Evolutionary conservation across 305 asterid species (phyloP).

Genomic region (Ajuga reptans): DNA sequence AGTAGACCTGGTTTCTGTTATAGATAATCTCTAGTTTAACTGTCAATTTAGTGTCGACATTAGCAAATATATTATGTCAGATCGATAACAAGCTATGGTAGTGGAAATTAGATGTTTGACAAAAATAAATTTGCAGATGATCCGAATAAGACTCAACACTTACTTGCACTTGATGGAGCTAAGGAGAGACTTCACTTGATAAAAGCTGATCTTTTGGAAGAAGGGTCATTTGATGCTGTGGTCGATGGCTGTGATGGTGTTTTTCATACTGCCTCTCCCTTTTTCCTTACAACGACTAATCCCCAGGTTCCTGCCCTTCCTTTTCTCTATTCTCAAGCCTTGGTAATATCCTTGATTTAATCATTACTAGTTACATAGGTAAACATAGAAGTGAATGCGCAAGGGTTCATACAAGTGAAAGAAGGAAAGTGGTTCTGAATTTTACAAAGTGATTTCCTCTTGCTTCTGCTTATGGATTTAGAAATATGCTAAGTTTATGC

Average conservation of each 20-base stretch:
- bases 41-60: neutral
- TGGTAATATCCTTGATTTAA: neutral
- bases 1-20: neutral
- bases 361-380: neutral
- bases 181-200: slow-evolving; percentile 46
- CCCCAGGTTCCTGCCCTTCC: slow-evolving; percentile 31
- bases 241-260: slow-evolving; percentile 53
- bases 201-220: slow-evolving; percentile 45
- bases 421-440: neutral
- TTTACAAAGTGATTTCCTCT: too few relatives aligned
- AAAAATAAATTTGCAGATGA: slow-evolving; percentile 26
- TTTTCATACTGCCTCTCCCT: slow-evolving; percentile 58
- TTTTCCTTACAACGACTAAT: slow-evolving; percentile 24
- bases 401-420: neutral
- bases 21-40: neutral
- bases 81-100: neutral
- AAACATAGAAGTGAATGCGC: neutral
- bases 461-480: too few relatives aligned
- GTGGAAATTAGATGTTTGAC: neutral
- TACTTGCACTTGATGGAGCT: slow-evolving; percentile 43
- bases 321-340: neutral
- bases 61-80: neutral
- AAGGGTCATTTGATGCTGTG: slow-evolving; percentile 44
- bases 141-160: slow-evolving; percentile 45
- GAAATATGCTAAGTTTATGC: too few relatives aligned